These are phyloP conservation scores for Parascedosporium putredinis DNA, from an alignment of 2,329 filamentous ascomycete genomes.

Conservation along the genomic window DNA sequence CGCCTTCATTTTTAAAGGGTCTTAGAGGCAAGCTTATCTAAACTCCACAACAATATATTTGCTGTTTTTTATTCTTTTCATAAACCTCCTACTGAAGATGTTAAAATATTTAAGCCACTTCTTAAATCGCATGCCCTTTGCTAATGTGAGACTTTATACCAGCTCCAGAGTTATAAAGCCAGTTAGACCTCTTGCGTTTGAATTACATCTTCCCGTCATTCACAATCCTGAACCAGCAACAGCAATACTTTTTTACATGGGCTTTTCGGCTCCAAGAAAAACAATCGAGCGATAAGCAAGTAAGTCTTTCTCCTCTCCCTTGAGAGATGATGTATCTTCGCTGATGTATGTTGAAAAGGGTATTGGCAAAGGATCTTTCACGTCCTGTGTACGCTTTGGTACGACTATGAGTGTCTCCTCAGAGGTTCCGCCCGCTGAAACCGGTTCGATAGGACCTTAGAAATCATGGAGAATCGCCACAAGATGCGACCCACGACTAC, in stretches of 20 bases:
- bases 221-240: not conserved
- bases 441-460: slow-evolving; percentile 57
- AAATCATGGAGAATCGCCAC: slow-evolving; percentile 87
- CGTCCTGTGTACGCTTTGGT: slow-evolving; percentile 75
- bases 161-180: not conserved
- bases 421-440: slow-evolving; percentile 4
- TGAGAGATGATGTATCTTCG: slow-evolving; percentile 5
- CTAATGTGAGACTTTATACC: not conserved
- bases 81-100: no score
- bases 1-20: no score
- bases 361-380: slow-evolving; percentile 68
- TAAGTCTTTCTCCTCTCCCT: slow-evolving; percentile 23
- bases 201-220: not conserved
- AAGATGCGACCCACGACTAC: slow-evolving; percentile 69
- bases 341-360: slow-evolving; percentile 36
- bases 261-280: slow-evolving; percentile 89
- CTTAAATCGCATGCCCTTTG: no score
- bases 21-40: no score
- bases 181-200: not conserved
- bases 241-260: slow-evolving; percentile 88
- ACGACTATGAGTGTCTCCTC: slow-evolving; percentile 19
- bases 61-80: no score
- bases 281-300: slow-evolving; percentile 92
- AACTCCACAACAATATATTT: no score
- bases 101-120: not conserved